Evolutionary conservation across 177 flowering plant genomes (phyloP), one percentile per base, ranked within the genome.

Genomic region (Vitis hybrid): DNA sequence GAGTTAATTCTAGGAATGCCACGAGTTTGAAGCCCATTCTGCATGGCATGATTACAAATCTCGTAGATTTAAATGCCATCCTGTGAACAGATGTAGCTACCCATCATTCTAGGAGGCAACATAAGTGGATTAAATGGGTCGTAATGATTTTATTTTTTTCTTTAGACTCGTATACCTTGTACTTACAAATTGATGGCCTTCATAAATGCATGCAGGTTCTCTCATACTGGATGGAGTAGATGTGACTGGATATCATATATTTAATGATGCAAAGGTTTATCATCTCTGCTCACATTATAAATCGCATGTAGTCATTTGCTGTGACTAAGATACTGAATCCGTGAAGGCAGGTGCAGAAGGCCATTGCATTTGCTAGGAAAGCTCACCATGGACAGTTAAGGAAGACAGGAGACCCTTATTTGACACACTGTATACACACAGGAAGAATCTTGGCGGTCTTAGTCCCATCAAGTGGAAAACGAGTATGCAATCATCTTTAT

Each of bases 331-430:
- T 51, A 22, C 50, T 76, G 58, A 65, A 62, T 82, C 51, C 82
- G 77, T 84, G 83, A 83, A 87, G 87, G 89, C 92, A 94, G 98
- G 97, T 94, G 80, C 93, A 81, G 67, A 89, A 89, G 84, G 97
- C 98, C 73, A 87, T 94, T 78, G 87, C 83, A 65, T 94, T 94
- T 86, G 93, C 98, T n/a, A 92, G 72, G 80, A 89, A 76, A 69
- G 98, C 97, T 69, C 98, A 94, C 73, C 75, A 81, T 65, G 97
- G 95, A 26, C 97, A 92, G 79, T 59, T 85, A 6, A 80, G 98
- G 56, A 92, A 84, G 75, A 94, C 97, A 31, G 98, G 97, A 70
- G 98, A 94, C 51, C 89, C 97, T 18, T 94, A 94, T 77, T 66
- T 92, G 63, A 78, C 88, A n/a, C 97, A 94, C 69, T 92, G 98